Conservation (phyloP, 2,329 filamentous ascomycete species). For the Penicillium sp. region DNA sequence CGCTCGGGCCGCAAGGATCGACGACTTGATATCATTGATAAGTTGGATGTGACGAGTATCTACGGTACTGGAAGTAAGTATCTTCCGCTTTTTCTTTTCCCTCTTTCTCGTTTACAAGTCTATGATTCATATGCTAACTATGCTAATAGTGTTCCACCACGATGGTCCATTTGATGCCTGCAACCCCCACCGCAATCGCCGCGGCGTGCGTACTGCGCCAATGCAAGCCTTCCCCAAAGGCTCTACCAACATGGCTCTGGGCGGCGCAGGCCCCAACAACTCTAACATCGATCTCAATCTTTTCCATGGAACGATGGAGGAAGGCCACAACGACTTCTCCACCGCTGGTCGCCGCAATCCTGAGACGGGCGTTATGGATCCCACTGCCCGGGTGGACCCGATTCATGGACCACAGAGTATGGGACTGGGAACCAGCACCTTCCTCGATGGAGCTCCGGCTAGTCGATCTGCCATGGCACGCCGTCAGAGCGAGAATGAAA, state of each 20-base stretch:
- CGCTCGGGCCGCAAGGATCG: slow-evolving; percentile 42
- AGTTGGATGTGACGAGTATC: slow-evolving; percentile 92
- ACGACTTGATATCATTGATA: slow-evolving; percentile 84
- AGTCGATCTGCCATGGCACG: slow-evolving; percentile 75
- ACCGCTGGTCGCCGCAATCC: slow-evolving; percentile 40
- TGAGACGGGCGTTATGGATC: slow-evolving; percentile 55
- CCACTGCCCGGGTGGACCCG: slow-evolving; percentile 63
- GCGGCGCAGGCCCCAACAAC: slow-evolving; percentile 82
- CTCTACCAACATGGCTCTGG: slow-evolving; percentile 87
- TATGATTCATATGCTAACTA: slow-evolving; percentile 1
- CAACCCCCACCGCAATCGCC: slow-evolving; percentile 89
- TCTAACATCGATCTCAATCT: slow-evolving; percentile 75
- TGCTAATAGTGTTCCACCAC: slow-evolving; percentile 79
- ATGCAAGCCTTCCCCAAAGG: slow-evolving; percentile 96
- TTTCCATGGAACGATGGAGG: slow-evolving; percentile 82
- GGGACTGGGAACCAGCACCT: slow-evolving; percentile 90
- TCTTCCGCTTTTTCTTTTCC: background rate
- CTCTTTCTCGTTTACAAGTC: background rate
- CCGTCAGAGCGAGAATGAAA: slow-evolving; percentile 66
- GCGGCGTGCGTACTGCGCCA: slow-evolving; percentile 76
- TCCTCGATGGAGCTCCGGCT: slow-evolving; percentile 89
- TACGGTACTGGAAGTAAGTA: slow-evolving; percentile 84
- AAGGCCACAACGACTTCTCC: slow-evolving; percentile 79
- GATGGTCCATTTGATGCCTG: slow-evolving; percentile 96
- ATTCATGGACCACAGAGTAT: slow-evolving; percentile 81